These are phyloP conservation scores for Volvox reticuliferus DNA, from an alignment of 139 green algal genomes.

Conservation along the genomic window DNA sequence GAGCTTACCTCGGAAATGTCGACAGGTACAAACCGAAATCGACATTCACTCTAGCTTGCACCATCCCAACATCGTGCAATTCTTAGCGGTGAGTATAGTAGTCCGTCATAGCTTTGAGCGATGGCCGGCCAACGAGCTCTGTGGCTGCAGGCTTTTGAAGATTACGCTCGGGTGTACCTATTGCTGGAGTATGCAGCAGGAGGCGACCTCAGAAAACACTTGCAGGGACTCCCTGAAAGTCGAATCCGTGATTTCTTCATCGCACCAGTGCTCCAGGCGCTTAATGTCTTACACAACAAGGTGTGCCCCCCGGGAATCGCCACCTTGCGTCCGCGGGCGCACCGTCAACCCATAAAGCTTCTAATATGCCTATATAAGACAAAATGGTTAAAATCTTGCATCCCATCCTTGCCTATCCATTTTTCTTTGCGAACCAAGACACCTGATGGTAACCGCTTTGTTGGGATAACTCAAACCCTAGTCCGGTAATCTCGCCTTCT, in stretches of 20 bases:
- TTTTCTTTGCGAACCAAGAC: too few relatives aligned
- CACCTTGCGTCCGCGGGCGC: not conserved
- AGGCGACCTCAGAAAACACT: constrained; percentile 48
- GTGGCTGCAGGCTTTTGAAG: constrained; percentile 39
- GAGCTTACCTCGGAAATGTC: not conserved
- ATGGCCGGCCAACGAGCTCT: not conserved
- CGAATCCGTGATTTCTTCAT: constrained; percentile 51
- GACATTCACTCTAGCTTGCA: constrained; percentile 41
- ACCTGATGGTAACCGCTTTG: too few relatives aligned
- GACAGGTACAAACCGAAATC: constrained; percentile 52
- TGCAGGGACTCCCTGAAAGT: constrained; percentile 19
- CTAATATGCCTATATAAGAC: too few relatives aligned
- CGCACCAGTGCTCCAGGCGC: constrained; percentile 36
- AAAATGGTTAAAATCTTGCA: too few relatives aligned
- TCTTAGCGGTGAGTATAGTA: constrained; percentile 37
- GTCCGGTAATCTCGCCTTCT: too few relatives aligned
- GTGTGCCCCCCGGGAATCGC: not conserved
- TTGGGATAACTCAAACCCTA: too few relatives aligned
- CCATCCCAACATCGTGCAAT: constrained; percentile 42
- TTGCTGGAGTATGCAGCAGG: constrained; percentile 35
- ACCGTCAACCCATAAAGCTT: too few relatives aligned
- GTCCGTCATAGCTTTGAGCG: not conserved
- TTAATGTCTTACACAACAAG: constrained; percentile 45
- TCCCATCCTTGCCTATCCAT: too few relatives aligned
- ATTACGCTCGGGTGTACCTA: constrained; percentile 28